Conservation (phyloP, 2,329 filamentous ascomycete genomes). For the Chaetomiaceae sp. region DNA sequence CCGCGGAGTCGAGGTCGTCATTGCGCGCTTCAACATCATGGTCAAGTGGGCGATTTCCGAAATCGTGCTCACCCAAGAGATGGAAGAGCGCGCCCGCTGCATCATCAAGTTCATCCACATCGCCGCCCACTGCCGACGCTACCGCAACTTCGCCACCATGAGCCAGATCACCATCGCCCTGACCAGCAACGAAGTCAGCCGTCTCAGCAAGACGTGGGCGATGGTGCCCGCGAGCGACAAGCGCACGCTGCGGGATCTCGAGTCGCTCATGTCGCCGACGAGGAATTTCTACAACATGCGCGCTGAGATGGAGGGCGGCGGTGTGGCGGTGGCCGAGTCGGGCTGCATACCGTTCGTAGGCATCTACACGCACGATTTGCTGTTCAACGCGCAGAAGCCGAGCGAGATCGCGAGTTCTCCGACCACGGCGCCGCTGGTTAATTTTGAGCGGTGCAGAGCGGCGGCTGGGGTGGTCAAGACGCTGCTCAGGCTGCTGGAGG, state of each 20-base stretch:
- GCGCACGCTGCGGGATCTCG: slow-evolving; percentile 62
- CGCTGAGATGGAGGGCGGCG: slow-evolving; percentile 70
- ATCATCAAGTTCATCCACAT: slow-evolving; percentile 82
- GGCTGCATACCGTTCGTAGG: slow-evolving; percentile 83
- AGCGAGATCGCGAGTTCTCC: slow-evolving; percentile 67
- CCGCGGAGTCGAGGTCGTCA: slow-evolving; percentile 74
- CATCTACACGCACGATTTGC: slow-evolving; percentile 76
- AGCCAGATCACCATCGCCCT: slow-evolving; percentile 76
- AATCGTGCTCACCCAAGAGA: slow-evolving; percentile 66
- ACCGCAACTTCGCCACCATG: slow-evolving; percentile 80
- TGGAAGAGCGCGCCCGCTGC: slow-evolving; percentile 69
- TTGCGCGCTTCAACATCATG: slow-evolving; percentile 82
- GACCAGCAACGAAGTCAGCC: slow-evolving; percentile 66
- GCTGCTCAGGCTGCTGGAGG: slow-evolving; percentile 71
- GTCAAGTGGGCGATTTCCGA: slow-evolving; percentile 84
- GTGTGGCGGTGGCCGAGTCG: slow-evolving; percentile 48
- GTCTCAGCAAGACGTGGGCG: slow-evolving; percentile 66
- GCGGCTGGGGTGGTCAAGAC: slow-evolving; percentile 76
- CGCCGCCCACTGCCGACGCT: slow-evolving; percentile 66
- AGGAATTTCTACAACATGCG: slow-evolving; percentile 74
- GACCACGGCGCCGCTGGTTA: slow-evolving; percentile 65
- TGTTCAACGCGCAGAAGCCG: slow-evolving; percentile 76
- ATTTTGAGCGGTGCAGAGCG: slow-evolving; percentile 77
- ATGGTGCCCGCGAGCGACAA: slow-evolving; percentile 63
- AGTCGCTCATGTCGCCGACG: slow-evolving; percentile 69